Evolutionary conservation across 108 stramenopile genomes (phyloP), one percentile per base, ranked within the genome.

Genomic region (Stephanodiscus triporus): DNA sequence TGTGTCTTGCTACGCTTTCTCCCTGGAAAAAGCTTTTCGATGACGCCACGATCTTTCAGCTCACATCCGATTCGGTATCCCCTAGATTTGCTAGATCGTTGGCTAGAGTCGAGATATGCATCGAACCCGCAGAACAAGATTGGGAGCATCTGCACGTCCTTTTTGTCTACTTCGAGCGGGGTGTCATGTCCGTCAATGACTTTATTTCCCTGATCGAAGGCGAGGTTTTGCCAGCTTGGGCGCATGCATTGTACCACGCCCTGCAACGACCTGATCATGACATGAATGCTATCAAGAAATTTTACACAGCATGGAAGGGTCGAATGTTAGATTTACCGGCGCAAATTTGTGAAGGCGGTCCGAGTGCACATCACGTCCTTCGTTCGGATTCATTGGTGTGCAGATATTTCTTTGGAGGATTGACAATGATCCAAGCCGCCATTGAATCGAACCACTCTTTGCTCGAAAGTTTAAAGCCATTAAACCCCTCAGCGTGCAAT

Each of bases 121-220:
- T 48, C 27, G 11, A 64, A 48, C 26, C 67, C 9, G 26, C 54
- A 11, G 53, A 80, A 38, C 78, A 87, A 48, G 74, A 83, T 22
- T 88, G 85, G 85, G 61, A 49, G 1, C 43, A 49, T 22, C 19
- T 89, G 0, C 29, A 72, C 5, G 56, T 84, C 23, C 22, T 81
- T 9, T 81, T 81, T 30, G 70, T 85, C 26, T 75, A 81, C 49
- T 82, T 87, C 70, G 69, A 66, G 10, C 5, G 30, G 8, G 76
- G 80, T 0, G 65, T 95, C 34, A 64, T 95, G 51, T 84, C 88
- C 1, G 62, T 76, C 29, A 69, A 75, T 59, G 88, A 90, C 27
- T 87, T 91, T 77, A 62, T 93, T 66, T 87, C 84, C 64, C 48
- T 93, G 14, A 54, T 95, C 17, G 94, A 95, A 68, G 90, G 87